Percentiles rank a stretch among this genome's conserved stretches.
Evolutionary conservation across 345 rosid species (phyloP).

Genomic region (Pugionium cornutum): DNA sequence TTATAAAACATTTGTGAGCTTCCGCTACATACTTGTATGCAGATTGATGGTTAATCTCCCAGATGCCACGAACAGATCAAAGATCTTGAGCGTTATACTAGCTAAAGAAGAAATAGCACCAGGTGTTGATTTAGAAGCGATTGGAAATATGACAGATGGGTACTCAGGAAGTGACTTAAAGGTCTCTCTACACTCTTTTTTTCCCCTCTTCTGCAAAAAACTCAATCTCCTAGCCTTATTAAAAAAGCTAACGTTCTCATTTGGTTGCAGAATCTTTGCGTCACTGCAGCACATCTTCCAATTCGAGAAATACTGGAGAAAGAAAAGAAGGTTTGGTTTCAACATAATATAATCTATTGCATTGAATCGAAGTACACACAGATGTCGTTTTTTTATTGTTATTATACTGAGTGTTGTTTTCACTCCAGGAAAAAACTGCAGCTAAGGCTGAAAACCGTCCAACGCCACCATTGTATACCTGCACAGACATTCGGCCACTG

Average conservation of each 20-base stretch:
- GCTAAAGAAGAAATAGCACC: conserved; percentile 85
- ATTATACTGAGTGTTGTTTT: conserved; percentile 3
- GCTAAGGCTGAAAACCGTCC: conserved; percentile 74
- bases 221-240: conserved; percentile 15
- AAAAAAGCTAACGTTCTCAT: conserved; percentile 9
- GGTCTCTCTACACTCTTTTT: conserved; percentile 43
- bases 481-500: conserved; percentile 72
- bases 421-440: conserved; percentile 61
- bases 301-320: conserved; percentile 88
- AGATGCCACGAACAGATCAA: conserved; percentile 75
- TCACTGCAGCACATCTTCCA: conserved; percentile 96
- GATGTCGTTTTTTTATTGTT: not conserved
- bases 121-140: conserved; percentile 73
- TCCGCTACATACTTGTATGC: conserved; percentile 30
- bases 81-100: conserved; percentile 77
- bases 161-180: conserved; percentile 97
- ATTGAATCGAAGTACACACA: no score
- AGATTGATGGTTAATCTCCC: conserved; percentile 98
- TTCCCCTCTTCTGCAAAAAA: not conserved
- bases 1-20: not conserved
- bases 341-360: no score
- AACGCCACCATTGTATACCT: conserved; percentile 64
- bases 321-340: conserved; percentile 83
- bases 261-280: conserved; percentile 78
- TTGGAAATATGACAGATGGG: conserved; percentile 91